Evolutionary conservation across 148 eudicot species (phyloP), one percentile per base, ranked within the genome.

Genomic region (Nepenthes mirabilis): DNA sequence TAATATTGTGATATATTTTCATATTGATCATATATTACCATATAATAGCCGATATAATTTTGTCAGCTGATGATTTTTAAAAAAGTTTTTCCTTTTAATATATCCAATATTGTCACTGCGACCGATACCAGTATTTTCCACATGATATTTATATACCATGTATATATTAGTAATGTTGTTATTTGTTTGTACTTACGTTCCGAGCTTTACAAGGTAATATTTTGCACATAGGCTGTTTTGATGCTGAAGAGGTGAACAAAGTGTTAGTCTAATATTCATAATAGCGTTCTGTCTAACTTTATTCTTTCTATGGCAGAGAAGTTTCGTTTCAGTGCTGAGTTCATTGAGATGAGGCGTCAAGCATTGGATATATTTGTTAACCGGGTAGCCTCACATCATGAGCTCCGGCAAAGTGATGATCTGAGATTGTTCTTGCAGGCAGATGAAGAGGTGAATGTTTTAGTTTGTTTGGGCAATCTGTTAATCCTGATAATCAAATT

Each of bases 301-400:
- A 36, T 66, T 68, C n/a, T 68, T 60, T 40, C 47, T 65, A 6
- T 43, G 62, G 73, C 86, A 94, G 99, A 94, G 77, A 94, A 93
- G 69, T 94, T 94, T 58, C 85, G 95, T 56, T 94, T 94, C 67
- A 89, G 83, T 89, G 95, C 97, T 33, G 99, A 89, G 74, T 94
- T 94, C 66, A 94, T 94, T 77, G 97, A 94, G 71, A 89, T 84
- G 97, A 86, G 99, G 73, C 87, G 97, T 58, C 91, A 84, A 70
- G 91, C 87, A 36, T 65, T 94, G 79, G 90, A 94, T 79, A 74
- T 77, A 47, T 94, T 94, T 84, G 79, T 94, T 58, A 94, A 94
- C 65, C 80, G 97, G 48, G 79, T 89, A 70, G 91, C 97, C 54
- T 84, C 87, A 34, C 99, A 94, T 81, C 82, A 72, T 43, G 91